Conservation (phyloP, 2,329 filamentous ascomycete species). For the Paraconiothyrium sp. region DNA sequence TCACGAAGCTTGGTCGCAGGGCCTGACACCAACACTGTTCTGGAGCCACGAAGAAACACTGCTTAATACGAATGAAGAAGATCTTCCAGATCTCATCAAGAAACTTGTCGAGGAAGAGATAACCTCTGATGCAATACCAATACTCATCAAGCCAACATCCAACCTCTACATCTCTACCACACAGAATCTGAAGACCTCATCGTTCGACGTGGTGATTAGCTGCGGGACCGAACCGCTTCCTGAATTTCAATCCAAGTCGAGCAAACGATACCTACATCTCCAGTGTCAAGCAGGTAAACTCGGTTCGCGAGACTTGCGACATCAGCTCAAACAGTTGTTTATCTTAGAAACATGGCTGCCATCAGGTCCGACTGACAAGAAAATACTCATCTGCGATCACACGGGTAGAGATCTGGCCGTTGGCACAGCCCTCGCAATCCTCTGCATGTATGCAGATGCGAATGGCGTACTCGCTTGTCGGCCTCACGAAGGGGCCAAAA, state of each 20-base stretch:
- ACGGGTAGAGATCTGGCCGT: constrained; percentile 83
- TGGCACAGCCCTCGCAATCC: constrained; percentile 77
- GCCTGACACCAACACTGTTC: constrained; percentile 80
- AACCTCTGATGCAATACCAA: constrained; percentile 34
- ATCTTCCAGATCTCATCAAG: constrained; percentile 65
- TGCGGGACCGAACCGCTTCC: constrained; percentile 56
- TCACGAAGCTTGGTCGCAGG: constrained; percentile 89
- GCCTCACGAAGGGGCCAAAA: constrained; percentile 24
- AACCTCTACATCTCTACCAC: constrained; percentile 53
- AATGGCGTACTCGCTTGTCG: constrained; percentile 58
- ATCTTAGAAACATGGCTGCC: constrained; percentile 56
- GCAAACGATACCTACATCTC: constrained; percentile 64
- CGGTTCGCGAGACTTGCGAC: constrained; percentile 83
- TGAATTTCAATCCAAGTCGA: constrained; percentile 31
- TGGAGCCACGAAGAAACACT: constrained; percentile 75
- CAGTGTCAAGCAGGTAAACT: constrained; percentile 76
- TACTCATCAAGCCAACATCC: constrained; percentile 54
- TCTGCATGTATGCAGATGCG: constrained; percentile 77
- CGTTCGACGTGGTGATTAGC: constrained; percentile 52
- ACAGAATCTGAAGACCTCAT: constrained; percentile 48
- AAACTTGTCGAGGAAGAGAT: constrained; percentile 46
- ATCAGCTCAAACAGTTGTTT: constrained; percentile 71
- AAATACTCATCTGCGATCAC: constrained; percentile 70
- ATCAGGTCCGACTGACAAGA: constrained; percentile 8
- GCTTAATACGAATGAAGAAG: constrained; percentile 71